Evolutionary conservation across 768 basidiomycete species (phyloP).

Genomic region (Suillus cothurnatus): DNA sequence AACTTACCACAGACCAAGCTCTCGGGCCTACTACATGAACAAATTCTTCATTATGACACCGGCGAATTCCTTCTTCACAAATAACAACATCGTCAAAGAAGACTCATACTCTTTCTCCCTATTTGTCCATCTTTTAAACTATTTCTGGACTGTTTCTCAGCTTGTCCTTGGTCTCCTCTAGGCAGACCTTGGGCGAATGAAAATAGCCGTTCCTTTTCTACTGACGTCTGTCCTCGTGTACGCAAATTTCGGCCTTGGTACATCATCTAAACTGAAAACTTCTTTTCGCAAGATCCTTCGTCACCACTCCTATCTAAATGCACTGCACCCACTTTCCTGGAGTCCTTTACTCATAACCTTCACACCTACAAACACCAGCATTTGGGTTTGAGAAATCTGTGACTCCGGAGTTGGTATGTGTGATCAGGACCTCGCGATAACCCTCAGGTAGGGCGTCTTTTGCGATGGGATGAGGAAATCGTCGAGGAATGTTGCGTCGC

Average conservation of each 20-base stretch:
- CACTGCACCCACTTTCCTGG: constrained; percentile 27
- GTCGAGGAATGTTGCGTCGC: neutral
- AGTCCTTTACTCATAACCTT: constrained; percentile 24
- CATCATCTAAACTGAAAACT: neutral
- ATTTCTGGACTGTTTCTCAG: neutral
- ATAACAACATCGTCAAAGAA: neutral
- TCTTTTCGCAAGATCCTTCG: neutral
- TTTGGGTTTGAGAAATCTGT: neutral
- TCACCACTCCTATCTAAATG: neutral
- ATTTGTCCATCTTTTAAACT: neutral
- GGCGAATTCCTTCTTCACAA: neutral
- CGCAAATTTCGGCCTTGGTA: neutral
- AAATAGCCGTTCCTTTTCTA: neutral
- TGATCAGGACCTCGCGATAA: neutral
- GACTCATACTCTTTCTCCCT: neutral
- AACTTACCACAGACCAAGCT: neutral
- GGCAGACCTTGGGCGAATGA: neutral
- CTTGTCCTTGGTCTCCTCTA: neutral
- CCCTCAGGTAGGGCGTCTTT: neutral
- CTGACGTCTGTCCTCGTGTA: neutral
- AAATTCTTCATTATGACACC: neutral
- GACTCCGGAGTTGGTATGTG: neutral
- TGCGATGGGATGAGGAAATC: neutral
- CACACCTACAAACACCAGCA: constrained; percentile 26
- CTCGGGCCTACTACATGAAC: neutral